Percentiles rank a stretch among this genome's conserved stretches.
Evolutionary conservation across 108 stramenopile genomes (phyloP).

Genomic region (Craspedostauros australis): DNA sequence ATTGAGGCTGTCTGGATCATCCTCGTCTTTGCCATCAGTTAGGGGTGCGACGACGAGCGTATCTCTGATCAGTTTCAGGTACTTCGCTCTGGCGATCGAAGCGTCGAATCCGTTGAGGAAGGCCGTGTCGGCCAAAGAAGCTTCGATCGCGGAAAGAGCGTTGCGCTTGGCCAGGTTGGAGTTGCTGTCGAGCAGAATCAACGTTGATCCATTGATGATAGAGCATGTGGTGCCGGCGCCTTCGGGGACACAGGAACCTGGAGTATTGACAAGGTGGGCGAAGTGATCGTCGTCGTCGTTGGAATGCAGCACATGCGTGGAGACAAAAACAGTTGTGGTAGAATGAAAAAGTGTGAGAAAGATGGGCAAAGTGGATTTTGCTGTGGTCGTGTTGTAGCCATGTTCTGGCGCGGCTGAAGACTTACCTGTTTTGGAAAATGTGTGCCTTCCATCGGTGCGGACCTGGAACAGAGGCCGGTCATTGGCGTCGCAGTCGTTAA

Average conservation of each 20-base stretch:
- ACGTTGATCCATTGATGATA: slow-evolving; percentile 18
- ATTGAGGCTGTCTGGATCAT: neutral
- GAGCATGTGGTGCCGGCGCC: slow-evolving; percentile 7
- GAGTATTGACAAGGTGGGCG: neutral
- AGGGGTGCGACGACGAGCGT: slow-evolving; percentile 9
- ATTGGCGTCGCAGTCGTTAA: slow-evolving; percentile 16
- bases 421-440: slow-evolving; percentile 22
- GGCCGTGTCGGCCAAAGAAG: neutral
- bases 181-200: slow-evolving; percentile 11
- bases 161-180: slow-evolving; percentile 2
- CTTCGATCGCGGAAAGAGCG: slow-evolving; percentile 6
- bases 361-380: too few species aligned
- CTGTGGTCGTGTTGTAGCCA: too few species aligned
- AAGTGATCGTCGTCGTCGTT: neutral
- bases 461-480: slow-evolving; percentile 22
- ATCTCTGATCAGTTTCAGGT: slow-evolving; percentile 4
- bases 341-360: neutral
- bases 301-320: neutral
- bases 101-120: slow-evolving; percentile 5
- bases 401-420: too few species aligned
- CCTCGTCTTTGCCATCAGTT: neutral
- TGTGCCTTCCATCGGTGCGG: slow-evolving; percentile 4
- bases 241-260: slow-evolving; percentile 12
- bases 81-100: slow-evolving; percentile 9
- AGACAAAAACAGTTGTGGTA: neutral